Evolutionary conservation across 73 alveolate species (phyloP).

Genomic region (Durusdinium trenchii): DNA sequence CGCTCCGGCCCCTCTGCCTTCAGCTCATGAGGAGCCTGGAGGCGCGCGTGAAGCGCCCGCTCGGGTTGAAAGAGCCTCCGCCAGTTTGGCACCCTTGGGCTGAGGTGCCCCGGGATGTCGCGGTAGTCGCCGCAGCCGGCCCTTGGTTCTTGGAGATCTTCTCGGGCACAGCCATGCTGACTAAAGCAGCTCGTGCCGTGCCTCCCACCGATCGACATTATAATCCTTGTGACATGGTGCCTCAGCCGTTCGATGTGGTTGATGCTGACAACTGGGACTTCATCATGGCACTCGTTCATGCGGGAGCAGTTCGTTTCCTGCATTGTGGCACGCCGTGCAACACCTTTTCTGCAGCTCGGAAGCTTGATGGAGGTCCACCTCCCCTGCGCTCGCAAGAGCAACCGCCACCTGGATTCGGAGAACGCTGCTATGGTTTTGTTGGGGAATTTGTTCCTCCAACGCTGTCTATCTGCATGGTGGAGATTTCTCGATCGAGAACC

Average conservation of each 20-base stretch:
- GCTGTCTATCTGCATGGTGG: not conserved
- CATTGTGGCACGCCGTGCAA: constrained; percentile 55
- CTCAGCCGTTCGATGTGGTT: not conserved
- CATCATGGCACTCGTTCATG: not conserved
- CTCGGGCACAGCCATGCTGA: not conserved
- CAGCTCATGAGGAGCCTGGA: not conserved
- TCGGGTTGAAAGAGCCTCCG: too few relatives aligned
- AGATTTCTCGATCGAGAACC: constrained; percentile 19
- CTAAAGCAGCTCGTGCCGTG: not conserved
- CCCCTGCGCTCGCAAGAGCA: not conserved
- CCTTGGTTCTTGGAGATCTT: constrained; percentile 12
- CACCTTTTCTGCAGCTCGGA: constrained; percentile 20
- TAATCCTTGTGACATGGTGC: not conserved
- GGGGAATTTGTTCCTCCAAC: not conserved
- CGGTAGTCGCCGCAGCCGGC: not conserved
- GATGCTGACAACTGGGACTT: not conserved
- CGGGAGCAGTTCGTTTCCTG: not conserved
- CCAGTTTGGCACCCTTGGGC: not conserved
- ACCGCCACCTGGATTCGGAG: not conserved
- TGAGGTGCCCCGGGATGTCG: not conserved
- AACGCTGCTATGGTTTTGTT: not conserved
- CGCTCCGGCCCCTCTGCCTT: not conserved
- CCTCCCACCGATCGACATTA: constrained; percentile 5
- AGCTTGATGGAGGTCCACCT: not conserved
- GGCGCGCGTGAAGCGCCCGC: not conserved